Base-by-base conservation (phyloP, 495 filamentous ascomycete species). In the Podospora australis region DNA sequence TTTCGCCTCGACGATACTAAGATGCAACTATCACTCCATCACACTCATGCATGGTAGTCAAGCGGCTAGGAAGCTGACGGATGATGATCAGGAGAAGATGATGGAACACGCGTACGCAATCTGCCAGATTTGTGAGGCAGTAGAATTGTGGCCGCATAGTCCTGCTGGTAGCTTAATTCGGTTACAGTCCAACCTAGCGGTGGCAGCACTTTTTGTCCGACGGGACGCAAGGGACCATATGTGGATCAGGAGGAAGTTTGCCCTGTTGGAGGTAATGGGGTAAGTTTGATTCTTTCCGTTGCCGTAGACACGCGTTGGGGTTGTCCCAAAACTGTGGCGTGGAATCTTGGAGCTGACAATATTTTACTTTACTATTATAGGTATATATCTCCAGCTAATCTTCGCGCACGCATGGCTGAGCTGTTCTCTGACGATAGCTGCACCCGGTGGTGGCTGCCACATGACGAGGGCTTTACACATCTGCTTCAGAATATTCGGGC, bases 161-260 rank as follows among this genome's bases (percentile, higher is more conserved):
- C 83, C 83, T 5, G 73, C 73, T 4, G 90, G 90, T 0, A 77
- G 78, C 30, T 61, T 87, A 30, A 69, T 95, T 16, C 76, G 79
- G 22, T 79, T 86, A 50, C 90, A 95, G 50, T 83, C 88, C 36
- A 81, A 78, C 54, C 67, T 96, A 19, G 84, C 79, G 4, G 82
- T 96, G 36, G 80, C 88, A 6, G 74, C 77, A 26, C 69, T 96
- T 48, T 94, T 91, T 60, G 63, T 95, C 23, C 88, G 82, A 7
- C 81, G 78, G 46, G 85, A 95, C 23, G 53, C 67, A 20, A 80
- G 72, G 59, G 78, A 94, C 62, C 74, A 79, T n/a, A 84, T 83
- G 73, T 98, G 90, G 91, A 74, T 80, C 51, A 81, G 88, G 47
- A 77, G 78, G 58, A 91, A 88, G 64, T 76, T 92, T 60, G 88